Base-by-base conservation (phyloP, 2,329 filamentous ascomycete species). In the Gnomoniopsis smithogilvyi region DNA sequence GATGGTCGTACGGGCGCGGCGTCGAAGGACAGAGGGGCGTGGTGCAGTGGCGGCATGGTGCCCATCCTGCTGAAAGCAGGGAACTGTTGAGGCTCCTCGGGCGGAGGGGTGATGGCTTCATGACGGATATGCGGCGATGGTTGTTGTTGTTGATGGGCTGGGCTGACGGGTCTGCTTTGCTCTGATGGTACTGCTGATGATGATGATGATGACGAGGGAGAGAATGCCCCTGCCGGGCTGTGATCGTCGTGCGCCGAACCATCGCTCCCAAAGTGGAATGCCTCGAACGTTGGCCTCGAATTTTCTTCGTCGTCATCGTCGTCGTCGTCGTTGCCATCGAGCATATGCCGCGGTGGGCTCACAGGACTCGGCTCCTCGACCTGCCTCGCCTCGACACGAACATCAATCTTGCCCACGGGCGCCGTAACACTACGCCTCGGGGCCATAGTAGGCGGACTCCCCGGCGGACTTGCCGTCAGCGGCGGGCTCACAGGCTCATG, bases 401-500 rank as follows among this genome's bases (percentile, higher is more conserved):
- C 50, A 36, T 54, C 57, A 30, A 51, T 62, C 6, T 54, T 47
- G 34, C 56, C 45, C 34, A 56, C 12, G 2, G 57, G 53, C 24
- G 60, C 58, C 2, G 56, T 56, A n/a, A 62, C 56, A n/a, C 21
- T 11, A 17, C 24, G 49, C 10, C 6, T 50, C 50, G 15, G 53
- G 3, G 56, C 56, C 56, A 56, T 62, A 30, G 59, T 38, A 7
- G 60, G 60, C 53, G 60, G 56, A 51, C 52, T 60, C 41, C 24
- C 33, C 1, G 56, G 56, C 36, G 56, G 60, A 46, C 57, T 59
- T n/a, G 56, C 56, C 15, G 56, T 62, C 50, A 62, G 30, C 8
- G 60, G 60, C 38, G 60, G 60, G 50, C 56, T 60, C 30, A 56
- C 55, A 34, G 57, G 57, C 46, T 59, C 60, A 0, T 55, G 56